Evolutionary conservation across 179 eudicot genomes (phyloP).

Genomic region (Beta lomatogona): DNA sequence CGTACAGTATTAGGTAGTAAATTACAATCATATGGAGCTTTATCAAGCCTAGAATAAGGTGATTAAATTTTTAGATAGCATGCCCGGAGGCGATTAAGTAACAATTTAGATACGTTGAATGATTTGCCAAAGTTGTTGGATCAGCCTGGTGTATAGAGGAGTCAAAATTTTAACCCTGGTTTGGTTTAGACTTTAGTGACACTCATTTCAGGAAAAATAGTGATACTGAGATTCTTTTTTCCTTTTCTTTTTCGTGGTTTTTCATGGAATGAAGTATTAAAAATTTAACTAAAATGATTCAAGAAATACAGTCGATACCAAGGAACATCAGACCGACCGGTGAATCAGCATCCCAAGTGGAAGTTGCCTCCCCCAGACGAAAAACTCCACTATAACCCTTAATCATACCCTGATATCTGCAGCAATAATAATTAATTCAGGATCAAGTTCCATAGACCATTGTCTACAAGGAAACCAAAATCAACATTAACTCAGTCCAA

Average conservation of each 20-base stretch:
- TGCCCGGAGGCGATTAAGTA: neutral
- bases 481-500: neutral
- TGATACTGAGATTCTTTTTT: neutral
- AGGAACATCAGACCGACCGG: slow-evolving; percentile 57
- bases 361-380: slow-evolving; percentile 97
- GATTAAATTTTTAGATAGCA: neutral
- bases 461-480: neutral
- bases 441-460: neutral
- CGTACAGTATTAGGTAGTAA: neutral
- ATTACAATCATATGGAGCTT: neutral
- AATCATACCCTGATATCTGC: slow-evolving; percentile 96
- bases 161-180: neutral
- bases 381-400: slow-evolving; percentile 94
- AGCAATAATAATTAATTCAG: slow-evolving; percentile 23
- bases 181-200: neutral
- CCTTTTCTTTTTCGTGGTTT: neutral
- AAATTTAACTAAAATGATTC: neutral
- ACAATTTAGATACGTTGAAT: neutral
- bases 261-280: neutral
- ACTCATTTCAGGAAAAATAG: neutral
- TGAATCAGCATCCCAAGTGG: slow-evolving; percentile 99
- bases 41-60: neutral
- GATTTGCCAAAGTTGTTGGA: neutral
- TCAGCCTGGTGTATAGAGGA: neutral
- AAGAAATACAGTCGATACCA: slow-evolving; percentile 19